Base-by-base conservation (phyloP, 148 eudicot species). In the Fagopyrum esculentum region DNA sequence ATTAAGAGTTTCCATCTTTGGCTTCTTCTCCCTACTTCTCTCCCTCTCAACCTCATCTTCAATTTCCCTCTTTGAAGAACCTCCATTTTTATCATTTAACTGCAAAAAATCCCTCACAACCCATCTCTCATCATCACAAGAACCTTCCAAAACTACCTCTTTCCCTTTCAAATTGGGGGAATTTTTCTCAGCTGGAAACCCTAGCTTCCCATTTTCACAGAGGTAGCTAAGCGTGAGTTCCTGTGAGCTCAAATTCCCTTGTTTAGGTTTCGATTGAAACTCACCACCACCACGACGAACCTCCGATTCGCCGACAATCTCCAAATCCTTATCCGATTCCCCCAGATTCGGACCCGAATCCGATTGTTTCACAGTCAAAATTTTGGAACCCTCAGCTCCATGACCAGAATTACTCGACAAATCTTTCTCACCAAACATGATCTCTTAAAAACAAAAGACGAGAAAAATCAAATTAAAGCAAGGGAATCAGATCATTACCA, bases 51-150 rank as follows among this genome's bases (percentile, higher is more conserved):
- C 72, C 22, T 78, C 84, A 30, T 75, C 76, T 60, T 75, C 74
- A 79, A 82, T 80, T 78, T 84, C 78, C 80, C 92, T 56, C 86
- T 82, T 81, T 4, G 81, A 81, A 0, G 79, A 69, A 57, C 79
- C 81, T 30, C 78, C 78, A 43, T 81, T 78, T 45, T 43, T 78
- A 30, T 83, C 89, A 77, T 76, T 86, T 87, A 89, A 76, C 59
- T 85, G 91, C 45, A 92, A 83, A 78, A 91, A 89, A 82, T 92
- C 97, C 55, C 97, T 92, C 80, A 88, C 92, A 2, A 92, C 90
- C 89, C 87, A 89, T 19, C 83, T 82, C 59, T 75, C 83, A 6
- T 77, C 85, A 46, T 80, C 81, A 64, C 74, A 77, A 75, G 68
- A 78, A 80, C 85, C 82, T 78, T 84, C 89, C 77, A 76, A 69